phyloP scores from a whole-genome alignment of 2,329 filamentous ascomycete species.

The Diplodia intermedia region DNA sequence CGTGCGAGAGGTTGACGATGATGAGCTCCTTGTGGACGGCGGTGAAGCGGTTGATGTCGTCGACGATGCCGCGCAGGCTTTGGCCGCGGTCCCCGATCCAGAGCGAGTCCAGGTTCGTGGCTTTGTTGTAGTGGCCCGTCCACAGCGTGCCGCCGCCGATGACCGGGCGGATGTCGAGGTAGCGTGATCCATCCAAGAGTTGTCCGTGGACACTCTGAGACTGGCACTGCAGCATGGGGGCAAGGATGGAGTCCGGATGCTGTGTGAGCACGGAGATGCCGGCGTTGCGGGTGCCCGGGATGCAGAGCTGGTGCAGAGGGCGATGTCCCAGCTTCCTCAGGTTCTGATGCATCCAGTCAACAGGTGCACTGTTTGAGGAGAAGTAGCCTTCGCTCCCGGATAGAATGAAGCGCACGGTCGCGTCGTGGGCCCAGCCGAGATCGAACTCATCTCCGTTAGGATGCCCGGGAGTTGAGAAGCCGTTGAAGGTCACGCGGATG shows the following conservation, averaged over 20 bases:
- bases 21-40: constrained; percentile 46
- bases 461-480: background rate
- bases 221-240: constrained; percentile 34
- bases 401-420: constrained; percentile 48
- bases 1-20: constrained; percentile 57
- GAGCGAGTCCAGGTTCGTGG: constrained; percentile 51
- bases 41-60: background rate
- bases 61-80: background rate
- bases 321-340: constrained; percentile 48
- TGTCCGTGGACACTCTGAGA: constrained; percentile 54
- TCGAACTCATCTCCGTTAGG: background rate
- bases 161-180: constrained; percentile 57
- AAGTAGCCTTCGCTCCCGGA: constrained; percentile 46
- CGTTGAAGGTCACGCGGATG: background rate
- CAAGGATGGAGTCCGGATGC: constrained; percentile 46
- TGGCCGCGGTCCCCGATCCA: constrained; percentile 50
- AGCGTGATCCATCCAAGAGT: constrained; percentile 54
- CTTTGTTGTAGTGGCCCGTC: constrained; percentile 52
- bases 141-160: constrained; percentile 51
- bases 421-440: constrained; percentile 46
- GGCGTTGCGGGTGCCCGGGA: constrained; percentile 59
- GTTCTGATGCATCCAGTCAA: constrained; percentile 52
- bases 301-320: constrained; percentile 54
- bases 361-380: constrained; percentile 46
- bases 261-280: constrained; percentile 55